Percentiles rank a stretch among this genome's conserved stretches.
Conservation (phyloP, 2,329 filamentous ascomycete genomes). For the Tolypocladium endophyticum region DNA sequence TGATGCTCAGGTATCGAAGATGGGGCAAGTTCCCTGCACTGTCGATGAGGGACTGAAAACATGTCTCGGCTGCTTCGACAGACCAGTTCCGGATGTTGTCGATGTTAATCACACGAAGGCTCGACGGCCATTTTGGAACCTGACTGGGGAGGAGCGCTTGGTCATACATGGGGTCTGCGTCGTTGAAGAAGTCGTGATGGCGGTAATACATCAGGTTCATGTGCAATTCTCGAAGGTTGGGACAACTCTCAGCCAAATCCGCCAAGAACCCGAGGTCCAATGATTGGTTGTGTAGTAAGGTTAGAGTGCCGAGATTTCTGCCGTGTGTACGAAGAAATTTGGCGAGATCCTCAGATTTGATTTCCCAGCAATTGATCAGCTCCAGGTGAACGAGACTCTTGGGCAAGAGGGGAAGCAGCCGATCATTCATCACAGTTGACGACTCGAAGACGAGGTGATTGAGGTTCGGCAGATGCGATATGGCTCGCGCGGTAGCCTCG, state of each 20-base stretch:
- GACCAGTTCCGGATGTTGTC: conserved; percentile 69
- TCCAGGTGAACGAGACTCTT: conserved; percentile 55
- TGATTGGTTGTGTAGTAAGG: conserved; percentile 68
- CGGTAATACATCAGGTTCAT: conserved; percentile 76
- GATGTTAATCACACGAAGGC: conserved; percentile 61
- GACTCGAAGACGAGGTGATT: conserved; percentile 62
- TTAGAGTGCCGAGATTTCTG: conserved; percentile 52
- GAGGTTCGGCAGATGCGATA: conserved; percentile 46
- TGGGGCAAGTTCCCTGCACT: conserved; percentile 54
- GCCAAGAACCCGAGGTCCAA: conserved; percentile 67
- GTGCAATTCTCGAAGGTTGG: conserved; percentile 56
- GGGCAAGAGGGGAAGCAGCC: conserved; percentile 60
- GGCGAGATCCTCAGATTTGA: conserved; percentile 56
- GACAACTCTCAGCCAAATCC: conserved; percentile 55
- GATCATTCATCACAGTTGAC: conserved; percentile 59
- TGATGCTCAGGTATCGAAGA: conserved; percentile 62
- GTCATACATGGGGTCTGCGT: conserved; percentile 67
- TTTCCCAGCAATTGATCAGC: conserved; percentile 67
- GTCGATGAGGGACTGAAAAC: conserved; percentile 70
- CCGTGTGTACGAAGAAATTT: conserved; percentile 60
- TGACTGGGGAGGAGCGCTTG: conserved; percentile 53
- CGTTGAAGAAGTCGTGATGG: conserved; percentile 54
- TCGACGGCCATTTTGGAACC: conserved; percentile 67
- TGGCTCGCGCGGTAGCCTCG: conserved; percentile 20
- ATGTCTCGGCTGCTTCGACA: conserved; percentile 57